Evolutionary conservation across 352 stramenopile genomes (phyloP).

Genomic region (Phytophthora ramorum): DNA sequence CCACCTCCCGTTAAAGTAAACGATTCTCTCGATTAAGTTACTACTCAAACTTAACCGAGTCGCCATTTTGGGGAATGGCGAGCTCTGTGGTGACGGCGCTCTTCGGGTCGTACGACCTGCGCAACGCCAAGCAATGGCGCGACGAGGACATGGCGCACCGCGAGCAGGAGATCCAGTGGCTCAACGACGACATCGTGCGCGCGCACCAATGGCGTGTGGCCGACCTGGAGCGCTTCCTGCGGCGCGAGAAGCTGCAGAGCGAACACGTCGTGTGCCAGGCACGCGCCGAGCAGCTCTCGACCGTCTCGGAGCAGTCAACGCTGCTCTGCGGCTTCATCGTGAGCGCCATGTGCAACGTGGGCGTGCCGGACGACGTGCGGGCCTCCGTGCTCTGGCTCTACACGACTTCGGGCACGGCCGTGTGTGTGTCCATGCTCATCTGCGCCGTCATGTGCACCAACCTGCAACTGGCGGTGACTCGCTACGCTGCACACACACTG

Average conservation of each 20-base stretch:
- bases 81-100: slow-evolving; percentile 66
- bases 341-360: slow-evolving; percentile 71
- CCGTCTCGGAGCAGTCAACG: slow-evolving; percentile 72
- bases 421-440: slow-evolving; percentile 64
- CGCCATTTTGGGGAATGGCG: slow-evolving; percentile 46
- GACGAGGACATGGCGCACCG: slow-evolving; percentile 72
- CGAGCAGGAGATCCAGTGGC: slow-evolving; percentile 81
- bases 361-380: slow-evolving; percentile 42
- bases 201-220: slow-evolving; percentile 69
- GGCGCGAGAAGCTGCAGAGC: slow-evolving; percentile 68
- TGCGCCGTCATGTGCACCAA: slow-evolving; percentile 75
- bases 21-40: too few relatives aligned
- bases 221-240: slow-evolving; percentile 75
- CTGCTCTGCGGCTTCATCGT: slow-evolving; percentile 78
- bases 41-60: too few relatives aligned
- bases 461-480: slow-evolving; percentile 71
- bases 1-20: too few relatives aligned
- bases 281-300: slow-evolving; percentile 72
- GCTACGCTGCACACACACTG: slow-evolving; percentile 62
- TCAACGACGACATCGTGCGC: slow-evolving; percentile 78
- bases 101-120: slow-evolving; percentile 83
- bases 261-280: slow-evolving; percentile 70
- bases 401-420: slow-evolving; percentile 50
- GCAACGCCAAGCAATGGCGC: slow-evolving; percentile 79
- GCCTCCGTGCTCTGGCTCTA: slow-evolving; percentile 54